A percentile compares a stretch with the other conserved stretches of the same genome.
These are phyloP conservation scores for Globomyces pollinis-pini DNA, from an alignment of 192 early-diverging fungal genomes.

Conservation along the genomic window DNA sequence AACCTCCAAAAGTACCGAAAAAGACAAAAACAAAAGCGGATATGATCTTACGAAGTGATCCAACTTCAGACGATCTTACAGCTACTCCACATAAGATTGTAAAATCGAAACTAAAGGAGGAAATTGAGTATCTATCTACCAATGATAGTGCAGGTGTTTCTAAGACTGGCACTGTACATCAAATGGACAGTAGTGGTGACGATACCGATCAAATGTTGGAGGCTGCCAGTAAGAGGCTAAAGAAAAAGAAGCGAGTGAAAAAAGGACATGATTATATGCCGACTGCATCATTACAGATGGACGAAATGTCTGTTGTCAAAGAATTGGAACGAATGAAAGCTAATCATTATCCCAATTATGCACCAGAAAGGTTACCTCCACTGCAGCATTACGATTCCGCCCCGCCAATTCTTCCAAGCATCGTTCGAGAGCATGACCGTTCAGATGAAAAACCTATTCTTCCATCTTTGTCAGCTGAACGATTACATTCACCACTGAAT, in stretches of 20 bases:
- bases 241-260: slow-evolving; percentile 1
- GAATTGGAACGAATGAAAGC: too few species aligned
- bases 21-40: neutral
- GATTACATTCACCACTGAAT: too few species aligned
- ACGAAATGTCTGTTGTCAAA: too few species aligned
- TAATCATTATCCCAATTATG: too few species aligned
- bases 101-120: neutral
- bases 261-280: too few species aligned
- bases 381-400: too few species aligned
- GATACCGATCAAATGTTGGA: slow-evolving; percentile 31
- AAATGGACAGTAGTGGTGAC: slow-evolving; percentile 18
- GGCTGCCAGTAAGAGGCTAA: slow-evolving; percentile 10
- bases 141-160: neutral
- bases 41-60: neutral
- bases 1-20: slow-evolving; percentile 14
- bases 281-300: too few species aligned
- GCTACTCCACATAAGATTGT: slow-evolving; percentile 10
- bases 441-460: too few species aligned
- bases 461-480: too few species aligned
- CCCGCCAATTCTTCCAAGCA: too few species aligned
- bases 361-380: too few species aligned
- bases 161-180: neutral
- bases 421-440: too few species aligned
- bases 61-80: slow-evolving; percentile 7
- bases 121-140: neutral